Evolutionary conservation across 495 filamentous ascomycete genomes (phyloP), one percentile per base, ranked within the genome.

Genomic region (Talaromyces wortmannii): DNA sequence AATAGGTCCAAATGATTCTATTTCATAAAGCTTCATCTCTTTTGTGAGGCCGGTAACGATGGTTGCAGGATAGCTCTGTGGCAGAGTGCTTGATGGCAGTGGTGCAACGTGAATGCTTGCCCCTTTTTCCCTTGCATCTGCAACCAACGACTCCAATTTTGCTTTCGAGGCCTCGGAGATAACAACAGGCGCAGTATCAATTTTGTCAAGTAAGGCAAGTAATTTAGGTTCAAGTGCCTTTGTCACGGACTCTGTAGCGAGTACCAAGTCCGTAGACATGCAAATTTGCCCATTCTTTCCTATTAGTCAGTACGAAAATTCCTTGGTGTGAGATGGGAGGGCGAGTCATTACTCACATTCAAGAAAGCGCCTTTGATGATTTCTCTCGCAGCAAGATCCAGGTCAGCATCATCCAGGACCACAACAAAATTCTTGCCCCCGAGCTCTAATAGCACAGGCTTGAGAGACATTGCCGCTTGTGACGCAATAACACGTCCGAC

Each of bases 191-290:
- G 82, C 77, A 0, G 70, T 65, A 7, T 71, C 61, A 11, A 48
- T 17, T 17, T 15, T 31, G 17, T 29, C 17, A 17, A 48, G 13
- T 17, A 29, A 6, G 31, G 63, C 59, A 6, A 60, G 63, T 6
- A 92, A 67, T 58, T 82, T 78, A 48, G 74, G 67, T 51, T 82
- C 78, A 66, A 95, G 96, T 45, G 79, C 65, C 11, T 76, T 75
- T 30, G 79, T 78, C 52, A 96, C 67, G 12, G 77, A 74, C 32
- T 81, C 80, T 64, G 95, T 87, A 17, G 95, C 88, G 18, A 96
- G 68, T 63, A 97, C 89, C 29, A 87, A 82, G 72, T 96, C 92
- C 0, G 91, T 95, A 1, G 84, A 81, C 92, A 97, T 94, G 75
- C 92, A 97, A 48, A 95, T 83, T 75, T 97, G 92, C 0, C 92